phyloP scores from a whole-genome alignment of 495 filamentous ascomycete species.

The Staphylotrichum longicolle region DNA sequence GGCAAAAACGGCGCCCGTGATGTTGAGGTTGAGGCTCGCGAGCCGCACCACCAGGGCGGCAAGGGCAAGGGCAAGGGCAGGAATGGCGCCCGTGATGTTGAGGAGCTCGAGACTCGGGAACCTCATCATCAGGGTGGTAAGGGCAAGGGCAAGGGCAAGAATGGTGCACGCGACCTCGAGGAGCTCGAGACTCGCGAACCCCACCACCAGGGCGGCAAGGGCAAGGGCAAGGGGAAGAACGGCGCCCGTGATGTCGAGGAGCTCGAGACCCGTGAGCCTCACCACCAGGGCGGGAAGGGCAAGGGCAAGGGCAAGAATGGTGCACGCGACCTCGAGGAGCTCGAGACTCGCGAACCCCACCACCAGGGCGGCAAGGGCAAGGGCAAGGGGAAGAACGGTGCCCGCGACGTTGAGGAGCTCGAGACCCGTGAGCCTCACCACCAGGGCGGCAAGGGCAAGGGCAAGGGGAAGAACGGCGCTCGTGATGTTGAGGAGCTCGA shows the following conservation, averaged over 20 bases:
- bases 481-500: slow-evolving; percentile 1
- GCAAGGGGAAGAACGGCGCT: background rate
- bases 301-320: background rate
- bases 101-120: background rate
- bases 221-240: background rate
- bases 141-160: background rate
- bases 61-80: background rate
- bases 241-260: background rate
- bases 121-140: background rate
- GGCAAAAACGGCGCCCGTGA: background rate
- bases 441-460: background rate
- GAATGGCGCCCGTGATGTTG: background rate
- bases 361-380: background rate
- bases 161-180: background rate
- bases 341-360: background rate
- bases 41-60: slow-evolving; percentile 2
- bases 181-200: background rate
- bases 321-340: no score
- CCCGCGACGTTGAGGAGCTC: background rate
- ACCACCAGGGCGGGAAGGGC: no score
- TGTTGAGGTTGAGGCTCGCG: background rate
- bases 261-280: no score
- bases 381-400: background rate
- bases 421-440: slow-evolving; percentile 3
- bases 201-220: background rate